These are phyloP conservation scores for Luffa aegyptiaca DNA, from an alignment of 306 rosid genomes.

Conservation along the genomic window DNA sequence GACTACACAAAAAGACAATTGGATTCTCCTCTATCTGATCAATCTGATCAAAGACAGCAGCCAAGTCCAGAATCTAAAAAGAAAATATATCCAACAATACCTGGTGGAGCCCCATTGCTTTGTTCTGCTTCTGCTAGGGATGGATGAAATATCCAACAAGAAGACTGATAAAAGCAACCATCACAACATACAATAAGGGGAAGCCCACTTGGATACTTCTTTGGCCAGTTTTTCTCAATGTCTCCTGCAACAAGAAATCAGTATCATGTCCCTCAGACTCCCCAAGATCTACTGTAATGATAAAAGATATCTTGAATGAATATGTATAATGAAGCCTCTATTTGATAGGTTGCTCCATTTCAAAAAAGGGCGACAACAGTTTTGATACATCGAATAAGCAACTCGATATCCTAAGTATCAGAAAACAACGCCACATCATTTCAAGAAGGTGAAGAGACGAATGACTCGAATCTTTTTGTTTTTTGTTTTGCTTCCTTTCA, in stretches of 20 bases:
- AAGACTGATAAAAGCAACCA: slow-evolving; percentile 59
- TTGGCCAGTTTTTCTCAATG: slow-evolving; percentile 33
- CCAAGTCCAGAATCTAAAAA: neutral
- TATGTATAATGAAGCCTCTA: neutral
- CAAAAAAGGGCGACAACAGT: neutral
- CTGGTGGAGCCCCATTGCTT: neutral
- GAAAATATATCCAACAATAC: neutral
- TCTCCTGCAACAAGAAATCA: slow-evolving; percentile 40
- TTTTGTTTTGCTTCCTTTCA: neutral
- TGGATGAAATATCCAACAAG: slow-evolving; percentile 59
- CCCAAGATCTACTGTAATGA: neutral
- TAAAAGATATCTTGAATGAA: neutral
- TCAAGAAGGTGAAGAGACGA: neutral
- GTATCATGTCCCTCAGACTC: neutral
- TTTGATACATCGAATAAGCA: neutral
- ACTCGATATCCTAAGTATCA: neutral
- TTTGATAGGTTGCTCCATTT: neutral
- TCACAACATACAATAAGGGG: slow-evolving; percentile 60
- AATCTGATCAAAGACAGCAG: neutral
- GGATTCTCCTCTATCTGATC: neutral
- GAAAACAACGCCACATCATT: neutral
- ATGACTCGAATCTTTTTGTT: neutral
- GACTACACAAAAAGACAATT: neutral
- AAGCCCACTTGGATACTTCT: slow-evolving; percentile 48
- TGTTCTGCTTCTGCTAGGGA: slow-evolving; percentile 16